These are phyloP conservation scores for Serpula lacrymans DNA, from an alignment of 768 basidiomycete species.

Conservation along the genomic window DNA sequence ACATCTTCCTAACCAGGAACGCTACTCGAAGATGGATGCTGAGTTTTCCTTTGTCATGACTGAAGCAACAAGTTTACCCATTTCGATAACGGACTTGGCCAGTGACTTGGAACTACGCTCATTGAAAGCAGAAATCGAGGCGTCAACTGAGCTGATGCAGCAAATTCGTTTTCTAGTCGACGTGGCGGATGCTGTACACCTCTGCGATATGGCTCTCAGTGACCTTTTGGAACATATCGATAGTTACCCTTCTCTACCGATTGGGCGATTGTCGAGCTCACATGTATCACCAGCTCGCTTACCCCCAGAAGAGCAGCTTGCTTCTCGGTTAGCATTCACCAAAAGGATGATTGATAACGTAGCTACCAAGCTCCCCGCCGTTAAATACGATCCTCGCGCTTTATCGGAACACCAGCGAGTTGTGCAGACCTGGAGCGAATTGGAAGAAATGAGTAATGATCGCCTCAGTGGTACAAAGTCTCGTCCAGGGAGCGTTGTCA, in stretches of 20 bases:
- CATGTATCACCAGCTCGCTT: constrained; percentile 39
- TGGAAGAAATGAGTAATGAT: constrained; percentile 79
- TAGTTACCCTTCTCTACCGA: constrained; percentile 67
- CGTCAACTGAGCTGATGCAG: constrained; percentile 44
- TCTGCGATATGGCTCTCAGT: constrained; percentile 75
- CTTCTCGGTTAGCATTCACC: constrained; percentile 63
- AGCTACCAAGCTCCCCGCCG: constrained; percentile 33
- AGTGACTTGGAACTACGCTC: constrained; percentile 61
- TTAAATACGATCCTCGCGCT: constrained; percentile 61
- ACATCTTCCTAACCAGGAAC: constrained; percentile 49
- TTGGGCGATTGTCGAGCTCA: constrained; percentile 47
- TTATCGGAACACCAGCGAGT: constrained; percentile 60
- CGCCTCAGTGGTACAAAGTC: constrained; percentile 58
- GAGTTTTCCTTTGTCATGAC: constrained; percentile 43
- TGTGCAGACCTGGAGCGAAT: constrained; percentile 75
- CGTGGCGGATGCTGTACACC: constrained; percentile 45
- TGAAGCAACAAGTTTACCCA: constrained; percentile 47
- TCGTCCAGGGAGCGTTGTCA: constrained; percentile 60
- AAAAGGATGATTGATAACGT: constrained; percentile 47
- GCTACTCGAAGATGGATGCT: constrained; percentile 43
- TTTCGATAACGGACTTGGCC: constrained; percentile 34
- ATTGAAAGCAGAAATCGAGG: constrained; percentile 55
- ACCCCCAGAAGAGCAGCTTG: constrained; percentile 66
- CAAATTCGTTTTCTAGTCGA: constrained; percentile 52
- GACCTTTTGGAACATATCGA: constrained; percentile 85